Conservation (phyloP, 2,329 filamentous ascomycete species). For the Cytospora paraplurivora region DNA sequence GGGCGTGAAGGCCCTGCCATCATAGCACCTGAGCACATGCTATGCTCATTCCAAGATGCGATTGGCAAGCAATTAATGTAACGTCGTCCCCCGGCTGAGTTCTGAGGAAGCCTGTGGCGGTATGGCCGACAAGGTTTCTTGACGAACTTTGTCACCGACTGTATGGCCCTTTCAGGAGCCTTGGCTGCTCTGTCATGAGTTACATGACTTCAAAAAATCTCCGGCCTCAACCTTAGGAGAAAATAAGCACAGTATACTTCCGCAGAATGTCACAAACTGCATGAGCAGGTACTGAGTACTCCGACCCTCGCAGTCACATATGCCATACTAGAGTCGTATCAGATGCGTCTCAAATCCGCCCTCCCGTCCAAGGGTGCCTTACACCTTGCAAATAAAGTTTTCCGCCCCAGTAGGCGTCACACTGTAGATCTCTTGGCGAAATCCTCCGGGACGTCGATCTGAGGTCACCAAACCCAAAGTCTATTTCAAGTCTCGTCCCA, state of each 20-base stretch:
- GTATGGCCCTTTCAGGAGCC: neutral
- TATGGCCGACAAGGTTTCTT: neutral
- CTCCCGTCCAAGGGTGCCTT: too few relatives aligned
- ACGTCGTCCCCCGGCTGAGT: neutral
- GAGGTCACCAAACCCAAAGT: too few relatives aligned
- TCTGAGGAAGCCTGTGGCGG: neutral
- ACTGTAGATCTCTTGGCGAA: too few relatives aligned
- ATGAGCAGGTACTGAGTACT: neutral
- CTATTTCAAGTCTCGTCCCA: too few relatives aligned
- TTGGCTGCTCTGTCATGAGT: neutral
- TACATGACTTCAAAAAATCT: neutral
- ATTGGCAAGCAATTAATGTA: too few relatives aligned
- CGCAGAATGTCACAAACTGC: neutral
- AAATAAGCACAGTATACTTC: neutral
- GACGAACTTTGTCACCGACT: neutral
- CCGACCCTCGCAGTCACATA: neutral
- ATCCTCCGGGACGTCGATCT: too few relatives aligned
- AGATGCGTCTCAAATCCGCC: too few relatives aligned
- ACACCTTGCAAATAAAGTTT: too few relatives aligned
- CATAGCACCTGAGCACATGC: neutral
- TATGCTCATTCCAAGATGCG: neutral
- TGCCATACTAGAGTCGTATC: neutral
- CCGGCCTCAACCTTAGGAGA: neutral
- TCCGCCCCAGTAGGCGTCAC: too few relatives aligned
- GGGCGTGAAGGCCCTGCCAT: neutral